phyloP scores from a whole-genome alignment of 805 yeast genomes.

The Lachancea mirantina region DNA sequence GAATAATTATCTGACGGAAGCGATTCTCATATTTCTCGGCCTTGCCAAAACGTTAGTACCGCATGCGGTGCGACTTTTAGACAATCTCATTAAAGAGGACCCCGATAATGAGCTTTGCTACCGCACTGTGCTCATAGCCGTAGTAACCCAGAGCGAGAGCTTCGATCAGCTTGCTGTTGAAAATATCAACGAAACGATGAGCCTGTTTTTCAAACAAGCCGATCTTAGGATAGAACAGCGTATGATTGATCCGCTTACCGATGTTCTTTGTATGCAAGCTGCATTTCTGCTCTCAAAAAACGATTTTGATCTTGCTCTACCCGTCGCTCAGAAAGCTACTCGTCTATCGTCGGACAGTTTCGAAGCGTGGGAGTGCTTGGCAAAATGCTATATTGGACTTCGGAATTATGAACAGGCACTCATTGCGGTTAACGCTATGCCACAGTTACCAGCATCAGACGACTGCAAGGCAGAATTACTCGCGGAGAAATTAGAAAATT shows the following conservation, averaged over 20 bases:
- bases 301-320: conserved; percentile 23
- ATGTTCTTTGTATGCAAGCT: conserved; percentile 23
- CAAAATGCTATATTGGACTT: conserved; percentile 22
- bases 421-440: conserved; percentile 28
- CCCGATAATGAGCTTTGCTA: conserved; percentile 19
- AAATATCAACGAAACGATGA: conserved; percentile 15
- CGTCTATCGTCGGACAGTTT: conserved; percentile 27
- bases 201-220: conserved; percentile 15
- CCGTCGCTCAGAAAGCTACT: conserved; percentile 21
- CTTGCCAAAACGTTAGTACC: conserved; percentile 18
- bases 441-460: conserved; percentile 22
- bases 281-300: conserved; percentile 20
- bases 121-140: conserved; percentile 19
- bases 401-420: conserved; percentile 22
- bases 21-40: conserved; percentile 31
- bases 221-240: conserved; percentile 12
- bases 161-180: conserved; percentile 21
- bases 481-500: conserved; percentile 1
- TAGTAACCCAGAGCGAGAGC: conserved; percentile 18
- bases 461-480: conserved; percentile 17
- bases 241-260: conserved; percentile 21
- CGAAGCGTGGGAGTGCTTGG: conserved; percentile 26
- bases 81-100: conserved; percentile 15
- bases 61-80: conserved; percentile 16
- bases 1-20: conserved; percentile 49